These are phyloP conservation scores for Ilex aquifolium DNA, from an alignment of 257 asterid species.

Conservation along the genomic window DNA sequence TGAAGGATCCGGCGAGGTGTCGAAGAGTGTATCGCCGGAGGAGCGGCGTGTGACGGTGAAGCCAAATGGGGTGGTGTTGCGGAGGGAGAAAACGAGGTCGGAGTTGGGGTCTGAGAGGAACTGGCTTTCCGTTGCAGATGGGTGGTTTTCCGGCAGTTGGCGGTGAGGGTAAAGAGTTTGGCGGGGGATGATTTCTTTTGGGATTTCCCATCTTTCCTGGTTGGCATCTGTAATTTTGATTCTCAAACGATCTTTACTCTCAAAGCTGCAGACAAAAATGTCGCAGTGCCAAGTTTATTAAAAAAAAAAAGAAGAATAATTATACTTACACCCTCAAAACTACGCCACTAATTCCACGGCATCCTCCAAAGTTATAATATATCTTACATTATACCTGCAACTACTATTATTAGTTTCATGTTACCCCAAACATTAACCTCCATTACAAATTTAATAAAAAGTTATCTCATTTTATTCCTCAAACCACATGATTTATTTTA, in stretches of 20 bases:
- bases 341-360: too few relatives aligned
- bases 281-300: too few relatives aligned
- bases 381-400: too few relatives aligned
- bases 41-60: conserved; percentile 48
- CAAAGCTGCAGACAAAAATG: conserved; percentile 28
- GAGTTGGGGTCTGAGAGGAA: conserved; percentile 28
- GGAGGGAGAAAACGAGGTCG: conserved; percentile 42
- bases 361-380: too few relatives aligned
- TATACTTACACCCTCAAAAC: too few relatives aligned
- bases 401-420: too few relatives aligned
- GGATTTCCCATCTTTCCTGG: conserved; percentile 49
- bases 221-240: conserved; percentile 42
- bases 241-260: conserved; percentile 45
- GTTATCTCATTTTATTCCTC: too few relatives aligned
- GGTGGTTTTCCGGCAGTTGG: conserved; percentile 11
- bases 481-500: too few relatives aligned
- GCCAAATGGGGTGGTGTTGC: conserved; percentile 41
- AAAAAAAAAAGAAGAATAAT: too few relatives aligned
- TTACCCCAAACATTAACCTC: too few relatives aligned
- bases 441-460: too few relatives aligned
- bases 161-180: conserved; percentile 10
- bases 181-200: conserved; percentile 36
- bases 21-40: conserved; percentile 37
- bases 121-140: not conserved
- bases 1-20: conserved; percentile 20